Conservation (phyloP, 108 stramenopile genomes). For the Skeletonema marinoi region DNA sequence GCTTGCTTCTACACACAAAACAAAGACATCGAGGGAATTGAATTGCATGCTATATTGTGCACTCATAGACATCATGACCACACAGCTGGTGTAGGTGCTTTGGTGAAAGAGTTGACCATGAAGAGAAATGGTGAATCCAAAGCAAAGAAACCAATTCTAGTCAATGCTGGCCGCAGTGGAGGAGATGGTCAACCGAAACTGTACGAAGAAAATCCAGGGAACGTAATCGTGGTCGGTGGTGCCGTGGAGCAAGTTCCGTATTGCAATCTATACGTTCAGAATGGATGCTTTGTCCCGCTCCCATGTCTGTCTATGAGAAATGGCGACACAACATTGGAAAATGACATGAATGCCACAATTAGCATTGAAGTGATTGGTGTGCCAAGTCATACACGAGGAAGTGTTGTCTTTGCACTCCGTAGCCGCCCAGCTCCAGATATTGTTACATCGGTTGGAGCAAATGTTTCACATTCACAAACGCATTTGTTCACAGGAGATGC, state of each 20-base stretch:
- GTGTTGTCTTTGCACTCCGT: constrained; percentile 71
- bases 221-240: constrained; percentile 59
- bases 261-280: constrained; percentile 57
- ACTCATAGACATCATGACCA: constrained; percentile 91
- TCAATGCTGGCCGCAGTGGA: constrained; percentile 19
- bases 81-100: constrained; percentile 64
- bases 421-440: constrained; percentile 28
- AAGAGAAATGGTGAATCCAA: not conserved
- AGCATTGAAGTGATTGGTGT: constrained; percentile 74
- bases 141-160: not conserved
- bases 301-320: constrained; percentile 33
- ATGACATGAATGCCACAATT: constrained; percentile 72
- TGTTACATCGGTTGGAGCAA: not conserved
- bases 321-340: constrained; percentile 17
- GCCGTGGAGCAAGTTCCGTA: constrained; percentile 81
- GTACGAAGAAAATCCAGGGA: constrained; percentile 9
- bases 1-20: not conserved
- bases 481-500: constrained; percentile 86
- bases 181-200: constrained; percentile 3
- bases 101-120: constrained; percentile 20
- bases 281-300: constrained; percentile 72
- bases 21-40: constrained; percentile 35
- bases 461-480: constrained; percentile 9
- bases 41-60: constrained; percentile 65
- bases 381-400: constrained; percentile 82